These are phyloP conservation scores for Arthroderma sp. DNA, from an alignment of 2,329 filamentous ascomycete genomes.

Conservation along the genomic window DNA sequence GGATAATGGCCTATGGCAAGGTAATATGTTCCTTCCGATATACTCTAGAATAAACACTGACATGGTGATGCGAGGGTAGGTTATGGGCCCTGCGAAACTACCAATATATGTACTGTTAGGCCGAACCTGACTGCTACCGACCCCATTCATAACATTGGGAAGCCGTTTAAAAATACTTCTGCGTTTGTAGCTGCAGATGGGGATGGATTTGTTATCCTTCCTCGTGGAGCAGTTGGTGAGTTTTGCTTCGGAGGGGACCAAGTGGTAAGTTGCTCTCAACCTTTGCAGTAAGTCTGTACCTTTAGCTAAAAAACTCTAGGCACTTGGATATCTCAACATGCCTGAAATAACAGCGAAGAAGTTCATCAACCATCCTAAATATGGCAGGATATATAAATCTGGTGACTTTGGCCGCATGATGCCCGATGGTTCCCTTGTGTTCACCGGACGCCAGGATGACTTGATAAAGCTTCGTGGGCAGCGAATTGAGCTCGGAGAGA, in stretches of 20 bases:
- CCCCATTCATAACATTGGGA: conserved; percentile 62
- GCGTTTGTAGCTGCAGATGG: conserved; percentile 46
- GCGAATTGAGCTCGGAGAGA: conserved; percentile 64
- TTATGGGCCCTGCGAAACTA: conserved; percentile 76
- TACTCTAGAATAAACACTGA: neutral
- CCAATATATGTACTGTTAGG: conserved; percentile 72
- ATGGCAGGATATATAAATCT: conserved; percentile 65
- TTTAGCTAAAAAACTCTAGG: conserved; percentile 18
- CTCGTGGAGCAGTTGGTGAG: conserved; percentile 63
- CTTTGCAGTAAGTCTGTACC: neutral
- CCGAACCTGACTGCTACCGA: conserved; percentile 44
- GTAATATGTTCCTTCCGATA: conserved; percentile 16
- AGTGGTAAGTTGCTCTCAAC: conserved; percentile 37
- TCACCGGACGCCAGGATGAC: conserved; percentile 60
- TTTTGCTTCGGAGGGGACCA: conserved; percentile 79
- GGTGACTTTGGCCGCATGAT: conserved; percentile 74
- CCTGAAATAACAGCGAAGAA: conserved; percentile 49
- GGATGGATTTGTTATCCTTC: conserved; percentile 41
- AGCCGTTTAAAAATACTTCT: conserved; percentile 61
- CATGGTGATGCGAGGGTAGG: conserved; percentile 21
- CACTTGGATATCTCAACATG: conserved; percentile 57
- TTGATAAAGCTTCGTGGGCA: conserved; percentile 75
- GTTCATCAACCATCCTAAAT: conserved; percentile 54
- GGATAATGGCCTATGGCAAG: conserved; percentile 56
- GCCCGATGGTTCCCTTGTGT: conserved; percentile 59